Conservation (phyloP, 1,284 basidiomycete species). For the Sporisorium scitamineum region DNA sequence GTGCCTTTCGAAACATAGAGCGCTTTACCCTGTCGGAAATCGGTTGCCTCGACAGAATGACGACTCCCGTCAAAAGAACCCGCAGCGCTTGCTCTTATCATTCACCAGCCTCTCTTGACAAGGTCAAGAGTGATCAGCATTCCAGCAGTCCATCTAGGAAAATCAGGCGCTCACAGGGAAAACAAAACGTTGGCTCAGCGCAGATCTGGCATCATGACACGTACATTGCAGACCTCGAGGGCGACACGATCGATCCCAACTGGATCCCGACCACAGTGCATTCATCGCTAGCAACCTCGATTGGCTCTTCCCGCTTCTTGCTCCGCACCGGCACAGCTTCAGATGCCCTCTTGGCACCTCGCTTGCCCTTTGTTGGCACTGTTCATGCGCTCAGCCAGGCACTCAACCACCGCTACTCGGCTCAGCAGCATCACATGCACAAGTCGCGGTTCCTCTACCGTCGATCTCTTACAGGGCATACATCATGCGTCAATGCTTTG, state of each 20-base stretch:
- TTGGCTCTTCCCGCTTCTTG: background rate
- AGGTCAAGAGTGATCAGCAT: background rate
- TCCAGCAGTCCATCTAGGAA: background rate
- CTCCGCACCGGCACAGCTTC: background rate
- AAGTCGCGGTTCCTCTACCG: conserved; percentile 8
- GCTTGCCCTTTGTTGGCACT: conserved; percentile 2
- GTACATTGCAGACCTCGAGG: conserved; percentile 8
- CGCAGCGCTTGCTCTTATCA: background rate
- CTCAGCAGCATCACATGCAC: background rate
- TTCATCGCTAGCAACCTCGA: background rate
- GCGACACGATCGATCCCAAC: conserved; percentile 9
- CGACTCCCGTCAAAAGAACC: conserved; percentile 9
- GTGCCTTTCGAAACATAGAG: too few relatives aligned
- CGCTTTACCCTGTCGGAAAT: too few relatives aligned
- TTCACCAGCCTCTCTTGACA: background rate
- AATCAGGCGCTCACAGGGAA: background rate
- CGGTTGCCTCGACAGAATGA: conserved; percentile 7
- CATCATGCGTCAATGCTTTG: conserved; percentile 41
- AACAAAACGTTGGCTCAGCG: background rate
- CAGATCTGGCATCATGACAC: conserved; percentile 15
- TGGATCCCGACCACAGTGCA: background rate
- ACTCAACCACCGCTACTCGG: conserved; percentile 4
- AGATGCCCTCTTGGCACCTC: conserved; percentile 6
- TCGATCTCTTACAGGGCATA: conserved; percentile 8
- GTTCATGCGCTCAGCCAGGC: conserved; percentile 9